Conservation (phyloP, 176 grass and related monocot genomes). For the Echinochloa phyllopogon region DNA sequence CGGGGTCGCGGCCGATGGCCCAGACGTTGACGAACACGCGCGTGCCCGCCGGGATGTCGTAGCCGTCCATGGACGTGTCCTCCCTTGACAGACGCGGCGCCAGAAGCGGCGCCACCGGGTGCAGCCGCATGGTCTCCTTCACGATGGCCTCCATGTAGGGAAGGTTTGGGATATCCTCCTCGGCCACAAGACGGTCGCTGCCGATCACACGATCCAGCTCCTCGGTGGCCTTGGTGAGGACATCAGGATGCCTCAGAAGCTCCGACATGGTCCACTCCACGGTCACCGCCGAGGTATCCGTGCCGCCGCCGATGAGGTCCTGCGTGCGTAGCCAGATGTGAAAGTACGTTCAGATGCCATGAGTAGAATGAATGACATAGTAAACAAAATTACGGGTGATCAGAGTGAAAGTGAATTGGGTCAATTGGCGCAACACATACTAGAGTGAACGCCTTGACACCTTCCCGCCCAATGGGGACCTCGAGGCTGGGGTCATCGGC, state of each 20-base stretch:
- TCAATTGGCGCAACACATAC: not conserved
- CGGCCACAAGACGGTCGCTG: conserved; percentile 36
- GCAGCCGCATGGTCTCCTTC: conserved; percentile 67
- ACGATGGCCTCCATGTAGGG: conserved; percentile 55
- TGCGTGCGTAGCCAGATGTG: conserved; percentile 8
- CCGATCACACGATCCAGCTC: conserved; percentile 57
- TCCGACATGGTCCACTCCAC: conserved; percentile 60
- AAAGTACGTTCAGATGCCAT: no score
- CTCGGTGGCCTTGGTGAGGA: conserved; percentile 52
- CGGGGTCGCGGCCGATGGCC: conserved; percentile 61
- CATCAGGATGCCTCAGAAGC: conserved; percentile 47
- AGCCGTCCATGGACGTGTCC: conserved; percentile 31
- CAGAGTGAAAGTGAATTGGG: no score
- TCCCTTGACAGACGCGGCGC: conserved; percentile 44
- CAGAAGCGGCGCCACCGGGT: conserved; percentile 57
- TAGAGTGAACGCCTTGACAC: conserved; percentile 60
- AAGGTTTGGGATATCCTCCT: conserved; percentile 49
- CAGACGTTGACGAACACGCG: conserved; percentile 58
- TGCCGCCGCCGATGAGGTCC: conserved; percentile 55
- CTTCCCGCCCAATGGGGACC: conserved; percentile 51
- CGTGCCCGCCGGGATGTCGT: conserved; percentile 54
- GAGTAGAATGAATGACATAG: no score
- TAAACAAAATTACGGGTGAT: no score
- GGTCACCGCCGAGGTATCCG: conserved; percentile 53
- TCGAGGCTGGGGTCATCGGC: conserved; percentile 55